Percentiles rank a stretch among this genome's conserved stretches.
Evolutionary conservation across 352 stramenopile genomes (phyloP).

Genomic region (Blastocystis sp.): DNA sequence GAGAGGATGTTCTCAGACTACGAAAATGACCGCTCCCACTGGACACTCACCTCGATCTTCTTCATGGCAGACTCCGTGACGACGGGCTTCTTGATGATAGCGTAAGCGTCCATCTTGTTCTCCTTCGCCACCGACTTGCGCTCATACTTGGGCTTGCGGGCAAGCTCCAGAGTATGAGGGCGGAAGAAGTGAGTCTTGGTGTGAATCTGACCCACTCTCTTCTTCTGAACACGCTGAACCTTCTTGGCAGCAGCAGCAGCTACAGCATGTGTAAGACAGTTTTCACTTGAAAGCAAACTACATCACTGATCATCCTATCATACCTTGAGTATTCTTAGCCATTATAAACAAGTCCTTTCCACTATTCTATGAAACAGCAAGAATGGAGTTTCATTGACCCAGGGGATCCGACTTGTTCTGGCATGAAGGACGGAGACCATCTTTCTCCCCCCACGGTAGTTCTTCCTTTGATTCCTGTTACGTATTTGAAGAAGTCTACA

Average conservation of each 20-base stretch:
- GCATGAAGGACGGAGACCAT: no score
- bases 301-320: not conserved
- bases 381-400: not conserved
- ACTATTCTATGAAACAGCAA: not conserved
- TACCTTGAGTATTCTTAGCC: slow-evolving; percentile 32
- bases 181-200: slow-evolving; percentile 99
- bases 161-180: slow-evolving; percentile 87
- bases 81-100: slow-evolving; percentile 96
- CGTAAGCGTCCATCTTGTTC: slow-evolving; percentile 92
- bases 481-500: no score
- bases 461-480: no score
- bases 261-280: slow-evolving; percentile 9
- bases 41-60: slow-evolving; percentile 32
- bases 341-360: slow-evolving; percentile 49
- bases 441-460: no score
- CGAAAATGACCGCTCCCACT: not conserved
- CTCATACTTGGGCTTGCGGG: slow-evolving; percentile 87
- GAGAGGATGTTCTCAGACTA: slow-evolving; percentile 55
- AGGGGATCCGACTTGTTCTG: no score
- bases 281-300: not conserved
- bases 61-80: slow-evolving; percentile 70
- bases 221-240: slow-evolving; percentile 60
- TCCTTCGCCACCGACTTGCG: slow-evolving; percentile 74
- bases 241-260: slow-evolving; percentile 47
- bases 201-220: slow-evolving; percentile 93